These are phyloP conservation scores for Trichoderma brevicompactum DNA, from an alignment of 2,329 filamentous ascomycete species.

Conservation along the genomic window DNA sequence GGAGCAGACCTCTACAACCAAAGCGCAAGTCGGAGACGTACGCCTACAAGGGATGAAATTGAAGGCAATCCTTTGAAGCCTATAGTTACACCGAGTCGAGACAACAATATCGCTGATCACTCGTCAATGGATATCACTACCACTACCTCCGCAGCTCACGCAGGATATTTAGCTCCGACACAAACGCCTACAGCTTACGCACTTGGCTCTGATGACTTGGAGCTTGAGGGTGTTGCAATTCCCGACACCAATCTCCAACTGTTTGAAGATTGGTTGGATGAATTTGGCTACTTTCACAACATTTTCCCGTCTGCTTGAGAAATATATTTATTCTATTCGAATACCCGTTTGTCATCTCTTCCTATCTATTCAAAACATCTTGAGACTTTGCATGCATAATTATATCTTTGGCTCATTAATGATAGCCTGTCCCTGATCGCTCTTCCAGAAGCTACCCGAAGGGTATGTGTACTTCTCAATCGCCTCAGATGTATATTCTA, in stretches of 20 bases:
- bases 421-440: conserved; percentile 29
- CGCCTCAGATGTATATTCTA: conserved; percentile 28
- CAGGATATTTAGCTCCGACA: neutral
- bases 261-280: conserved; percentile 30
- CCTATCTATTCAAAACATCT: neutral
- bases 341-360: neutral
- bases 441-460: conserved; percentile 28
- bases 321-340: neutral
- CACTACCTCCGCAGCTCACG: neutral
- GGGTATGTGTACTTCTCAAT: conserved; percentile 28
- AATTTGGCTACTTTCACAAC: conserved; percentile 27
- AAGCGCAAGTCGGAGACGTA: too few species aligned
- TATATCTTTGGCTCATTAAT: conserved; percentile 29
- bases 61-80: neutral
- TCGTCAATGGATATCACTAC: neutral
- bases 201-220: neutral
- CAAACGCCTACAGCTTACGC: neutral
- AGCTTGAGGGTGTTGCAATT: conserved; percentile 1
- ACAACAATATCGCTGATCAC: neutral
- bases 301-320: conserved; percentile 27
- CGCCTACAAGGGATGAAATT: neutral
- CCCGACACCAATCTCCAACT: conserved; percentile 15
- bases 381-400: neutral
- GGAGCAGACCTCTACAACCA: neutral
- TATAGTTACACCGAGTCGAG: neutral